Evolutionary conservation across 345 rosid species (phyloP).

Genomic region (Microcos paniculata): DNA sequence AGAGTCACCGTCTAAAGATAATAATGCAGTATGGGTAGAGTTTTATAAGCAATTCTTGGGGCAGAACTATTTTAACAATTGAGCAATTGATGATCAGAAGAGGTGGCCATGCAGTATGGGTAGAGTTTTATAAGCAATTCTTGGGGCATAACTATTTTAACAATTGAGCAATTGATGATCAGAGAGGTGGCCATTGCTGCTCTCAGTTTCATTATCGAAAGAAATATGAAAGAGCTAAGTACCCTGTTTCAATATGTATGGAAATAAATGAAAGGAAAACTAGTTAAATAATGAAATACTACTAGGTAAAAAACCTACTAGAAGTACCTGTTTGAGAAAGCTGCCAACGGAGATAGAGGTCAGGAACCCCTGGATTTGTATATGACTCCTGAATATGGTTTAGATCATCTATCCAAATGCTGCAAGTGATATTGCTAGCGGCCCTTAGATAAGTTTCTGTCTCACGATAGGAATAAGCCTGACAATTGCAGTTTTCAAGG

Average conservation of each 20-base stretch:
- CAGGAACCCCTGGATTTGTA: background rate
- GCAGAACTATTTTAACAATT: background rate
- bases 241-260: background rate
- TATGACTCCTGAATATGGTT: conserved; percentile 14
- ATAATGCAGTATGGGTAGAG: background rate
- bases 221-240: background rate
- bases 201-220: background rate
- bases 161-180: background rate
- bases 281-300: background rate
- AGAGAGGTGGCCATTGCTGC: background rate
- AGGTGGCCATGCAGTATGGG: background rate
- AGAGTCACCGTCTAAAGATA: background rate
- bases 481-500: conserved; percentile 17
- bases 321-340: conserved; percentile 20
- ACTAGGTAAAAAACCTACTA: background rate
- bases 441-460: background rate
- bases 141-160: background rate
- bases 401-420: conserved; percentile 27
- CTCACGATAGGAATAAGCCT: conserved; percentile 29
- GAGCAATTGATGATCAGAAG: background rate
- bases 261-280: background rate
- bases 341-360: conserved; percentile 24
- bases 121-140: background rate
- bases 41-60: background rate
- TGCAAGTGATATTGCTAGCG: background rate